Evolutionary conservation across 2,329 filamentous ascomycete species (phyloP).

Genomic region (Venturia pyrina): DNA sequence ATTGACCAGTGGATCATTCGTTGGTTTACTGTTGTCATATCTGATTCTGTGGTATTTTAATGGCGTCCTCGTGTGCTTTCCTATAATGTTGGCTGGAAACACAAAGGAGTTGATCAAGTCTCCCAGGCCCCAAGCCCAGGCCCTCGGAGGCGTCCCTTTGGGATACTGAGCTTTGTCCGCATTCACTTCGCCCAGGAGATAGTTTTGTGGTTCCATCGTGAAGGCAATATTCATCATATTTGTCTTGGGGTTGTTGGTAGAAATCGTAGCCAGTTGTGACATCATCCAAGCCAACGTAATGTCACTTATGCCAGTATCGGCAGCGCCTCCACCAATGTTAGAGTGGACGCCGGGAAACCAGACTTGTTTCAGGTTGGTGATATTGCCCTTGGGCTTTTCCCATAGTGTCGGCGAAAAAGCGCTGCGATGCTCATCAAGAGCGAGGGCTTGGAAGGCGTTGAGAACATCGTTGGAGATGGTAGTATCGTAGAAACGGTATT

Average conservation of each 20-base stretch:
- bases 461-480: conserved; percentile 37
- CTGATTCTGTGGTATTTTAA: conserved; percentile 10
- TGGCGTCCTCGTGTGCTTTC: conserved; percentile 14
- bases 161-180: not conserved
- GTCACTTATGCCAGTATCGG: conserved; percentile 38
- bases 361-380: conserved; percentile 29
- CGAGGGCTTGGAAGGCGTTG: conserved; percentile 50
- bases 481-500: conserved; percentile 34
- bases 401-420: conserved; percentile 48
- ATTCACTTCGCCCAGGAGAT: conserved; percentile 1
- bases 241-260: not conserved
- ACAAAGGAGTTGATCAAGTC: conserved; percentile 13
- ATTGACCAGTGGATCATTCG: conserved; percentile 11
- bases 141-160: not conserved
- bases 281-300: conserved; percentile 43
- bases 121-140: conserved; percentile 14
- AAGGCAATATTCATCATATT: conserved; percentile 22
- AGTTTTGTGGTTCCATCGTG: conserved; percentile 14
- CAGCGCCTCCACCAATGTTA: conserved; percentile 39
- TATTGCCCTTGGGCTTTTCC: conserved; percentile 24
- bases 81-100: conserved; percentile 13
- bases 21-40: conserved; percentile 12
- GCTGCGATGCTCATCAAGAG: conserved; percentile 45
- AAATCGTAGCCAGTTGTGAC: conserved; percentile 28
- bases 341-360: conserved; percentile 41